A percentile compares a stretch with the other conserved stretches of the same genome.
Evolutionary conservation across 2,329 filamentous ascomycete species (phyloP).

Genomic region (Aspergillus sp.): DNA sequence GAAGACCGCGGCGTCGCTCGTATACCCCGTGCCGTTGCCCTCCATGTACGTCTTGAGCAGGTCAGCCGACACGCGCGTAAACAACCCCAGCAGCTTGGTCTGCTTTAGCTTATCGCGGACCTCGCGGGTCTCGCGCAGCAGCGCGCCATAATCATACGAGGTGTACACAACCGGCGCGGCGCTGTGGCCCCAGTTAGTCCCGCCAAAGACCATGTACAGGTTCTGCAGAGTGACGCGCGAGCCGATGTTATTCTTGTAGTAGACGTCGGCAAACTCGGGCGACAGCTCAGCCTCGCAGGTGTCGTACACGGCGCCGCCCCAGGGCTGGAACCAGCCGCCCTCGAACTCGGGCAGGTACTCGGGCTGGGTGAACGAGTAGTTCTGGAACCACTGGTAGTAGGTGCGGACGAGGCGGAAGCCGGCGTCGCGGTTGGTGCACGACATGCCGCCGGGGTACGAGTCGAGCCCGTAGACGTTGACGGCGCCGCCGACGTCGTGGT

Average conservation of each 20-base stretch:
- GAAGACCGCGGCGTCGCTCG: slow-evolving; percentile 41
- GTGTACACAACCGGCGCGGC: slow-evolving; percentile 52
- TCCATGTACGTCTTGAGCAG: slow-evolving; percentile 54
- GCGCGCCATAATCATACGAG: slow-evolving; percentile 48
- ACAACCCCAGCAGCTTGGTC: slow-evolving; percentile 55
- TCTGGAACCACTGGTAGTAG: slow-evolving; percentile 59
- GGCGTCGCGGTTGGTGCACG: slow-evolving; percentile 49
- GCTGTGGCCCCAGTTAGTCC: slow-evolving; percentile 56
- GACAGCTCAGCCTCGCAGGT: slow-evolving; percentile 48
- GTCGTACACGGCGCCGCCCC: slow-evolving; percentile 55
- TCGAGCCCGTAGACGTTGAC: slow-evolving; percentile 45
- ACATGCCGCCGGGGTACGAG: slow-evolving; percentile 40
- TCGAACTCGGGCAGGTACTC: slow-evolving; percentile 55
- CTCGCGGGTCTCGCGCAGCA: slow-evolving; percentile 54
- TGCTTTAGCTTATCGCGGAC: slow-evolving; percentile 54
- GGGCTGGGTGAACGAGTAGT: slow-evolving; percentile 55
- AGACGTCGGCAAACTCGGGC: slow-evolving; percentile 53
- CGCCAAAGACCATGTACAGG: slow-evolving; percentile 56
- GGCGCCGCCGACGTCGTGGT: slow-evolving; percentile 55
- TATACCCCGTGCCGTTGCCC: slow-evolving; percentile 55
- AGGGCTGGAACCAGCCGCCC: slow-evolving; percentile 55
- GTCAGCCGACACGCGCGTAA: slow-evolving; percentile 52
- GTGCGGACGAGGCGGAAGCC: slow-evolving; percentile 53
- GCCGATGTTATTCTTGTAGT: slow-evolving; percentile 57
- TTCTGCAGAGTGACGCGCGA: slow-evolving; percentile 50